A percentile compares a stretch with the other conserved stretches of the same genome.
phyloP scores from a whole-genome alignment of 148 eudicot species.

The Arbutus unedo region DNA sequence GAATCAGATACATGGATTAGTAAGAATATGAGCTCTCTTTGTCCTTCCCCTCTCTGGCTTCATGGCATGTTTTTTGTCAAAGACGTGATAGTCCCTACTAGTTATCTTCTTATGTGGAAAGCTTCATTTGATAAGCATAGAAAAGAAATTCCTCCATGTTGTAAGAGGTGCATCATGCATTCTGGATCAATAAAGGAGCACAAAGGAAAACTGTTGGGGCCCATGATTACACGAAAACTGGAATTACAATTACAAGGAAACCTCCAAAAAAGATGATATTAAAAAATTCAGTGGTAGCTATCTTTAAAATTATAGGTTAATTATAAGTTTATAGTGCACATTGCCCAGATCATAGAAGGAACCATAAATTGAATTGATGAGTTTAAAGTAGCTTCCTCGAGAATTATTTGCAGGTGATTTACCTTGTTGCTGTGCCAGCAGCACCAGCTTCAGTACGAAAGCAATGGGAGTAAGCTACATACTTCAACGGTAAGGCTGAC shows the following conservation, averaged over 20 bases:
- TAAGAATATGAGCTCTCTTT: neutral
- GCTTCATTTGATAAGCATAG: neutral
- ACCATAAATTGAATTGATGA: conserved; percentile 1
- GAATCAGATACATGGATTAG: neutral
- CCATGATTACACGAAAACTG: neutral
- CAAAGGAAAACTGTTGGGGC: neutral
- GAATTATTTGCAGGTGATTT: conserved; percentile 8
- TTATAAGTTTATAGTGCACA: neutral
- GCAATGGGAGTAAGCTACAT: conserved; percentile 71
- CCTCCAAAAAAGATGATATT: too few species aligned
- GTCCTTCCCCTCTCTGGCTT: neutral
- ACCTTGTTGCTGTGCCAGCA: conserved; percentile 91
- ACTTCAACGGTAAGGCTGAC: conserved; percentile 11
- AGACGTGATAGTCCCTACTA: neutral
- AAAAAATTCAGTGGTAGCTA: too few species aligned
- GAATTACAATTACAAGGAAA: too few species aligned
- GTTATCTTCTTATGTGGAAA: neutral
- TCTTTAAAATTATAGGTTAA: neutral
- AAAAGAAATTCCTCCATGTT: neutral
- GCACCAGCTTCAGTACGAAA: conserved; percentile 99
- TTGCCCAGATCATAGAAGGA: neutral
- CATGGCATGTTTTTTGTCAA: neutral
- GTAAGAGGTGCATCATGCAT: conserved; percentile 8
- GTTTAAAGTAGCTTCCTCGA: neutral
- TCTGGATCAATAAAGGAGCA: neutral